Evolutionary conservation across 768 basidiomycete genomes (phyloP).

Genomic region (Lactarius trivialis): DNA sequence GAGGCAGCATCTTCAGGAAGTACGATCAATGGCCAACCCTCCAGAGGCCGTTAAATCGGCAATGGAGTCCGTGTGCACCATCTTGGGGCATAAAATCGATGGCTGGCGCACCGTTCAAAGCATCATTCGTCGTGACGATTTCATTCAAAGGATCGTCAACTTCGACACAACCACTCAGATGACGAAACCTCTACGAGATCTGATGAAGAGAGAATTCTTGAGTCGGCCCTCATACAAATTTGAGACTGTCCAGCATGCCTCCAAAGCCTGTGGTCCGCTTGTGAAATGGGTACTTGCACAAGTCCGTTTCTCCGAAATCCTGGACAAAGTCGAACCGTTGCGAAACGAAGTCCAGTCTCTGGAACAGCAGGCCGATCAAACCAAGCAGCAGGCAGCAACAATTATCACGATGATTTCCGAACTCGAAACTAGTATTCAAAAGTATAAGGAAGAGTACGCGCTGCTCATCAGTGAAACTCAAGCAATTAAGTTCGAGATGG

Average conservation of each 20-base stretch:
- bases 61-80: conserved; percentile 97
- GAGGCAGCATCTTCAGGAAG: conserved; percentile 92
- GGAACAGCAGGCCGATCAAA: conserved; percentile 89
- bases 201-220: conserved; percentile 91
- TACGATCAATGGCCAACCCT: conserved; percentile 95
- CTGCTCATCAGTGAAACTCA: conserved; percentile 94
- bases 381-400: conserved; percentile 84
- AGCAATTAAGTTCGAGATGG: conserved; percentile 97
- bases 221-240: conserved; percentile 89
- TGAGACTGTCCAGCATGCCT: conserved; percentile 90
- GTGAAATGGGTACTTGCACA: conserved; percentile 99
- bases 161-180: conserved; percentile 90
- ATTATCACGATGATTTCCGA: conserved; percentile 91
- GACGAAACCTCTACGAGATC: conserved; percentile 81
- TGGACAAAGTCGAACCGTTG: conserved; percentile 94
- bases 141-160: conserved; percentile 91
- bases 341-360: conserved; percentile 93
- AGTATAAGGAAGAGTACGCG: conserved; percentile 97
- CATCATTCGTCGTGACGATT: conserved; percentile 94
- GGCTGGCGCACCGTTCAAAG: conserved; percentile 94
- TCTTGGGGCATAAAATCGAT: conserved; percentile 95
- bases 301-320: conserved; percentile 92
- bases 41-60: conserved; percentile 96
- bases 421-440: conserved; percentile 85
- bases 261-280: conserved; percentile 94